Base-by-base conservation (phyloP, 75 land plant species). In the Cupressus sempervirens region DNA sequence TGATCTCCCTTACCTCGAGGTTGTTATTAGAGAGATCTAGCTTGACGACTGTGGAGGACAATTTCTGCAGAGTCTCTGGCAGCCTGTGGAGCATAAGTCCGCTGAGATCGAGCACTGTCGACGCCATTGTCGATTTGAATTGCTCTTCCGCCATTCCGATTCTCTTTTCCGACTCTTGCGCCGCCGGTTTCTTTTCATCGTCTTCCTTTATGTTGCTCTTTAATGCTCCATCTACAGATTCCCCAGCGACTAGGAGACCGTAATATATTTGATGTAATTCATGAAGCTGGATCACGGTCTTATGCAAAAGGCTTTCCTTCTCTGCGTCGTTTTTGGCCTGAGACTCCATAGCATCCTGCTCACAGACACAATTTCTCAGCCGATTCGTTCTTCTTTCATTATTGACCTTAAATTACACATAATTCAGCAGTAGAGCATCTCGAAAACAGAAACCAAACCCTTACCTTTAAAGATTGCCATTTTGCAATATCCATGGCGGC, bases 21-120 rank as follows among this genome's bases (percentile, higher is more conserved):
- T 90, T 86, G 82, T 92, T 94, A 67, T 88, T 88, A 54, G 94
- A 91, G 48, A 94, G 84, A 46, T 93, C 92, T 1, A 94, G 81
- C 36, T 92, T 83, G 82, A 82, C 80, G 54, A 94, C 89, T 20
- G 83, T 35, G 0, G 83, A 43, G 26, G 29, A 77, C 32, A 77
- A 26, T 1, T 43, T 77, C 81, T 77, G 50, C 8, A 77, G 2
- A 23, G 50, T 8, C 14, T 77, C 46, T 10, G 81, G 48, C 2
- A 77, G 29, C 1, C 46, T 8, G 29, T 77, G 4, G 13, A 77
- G 43, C 23, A 10, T 15, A 43, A 77, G 81, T 26, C 48, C 50
- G 81, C 81, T 77, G 46, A 77, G 81, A 26, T 77, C 81, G 0
- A 77, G 30, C 46, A 23, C 29, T 0, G 46, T 16, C 10, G 50